phyloP scores from a whole-genome alignment of 2,329 filamentous ascomycete species.

The Penicillium sp. region DNA sequence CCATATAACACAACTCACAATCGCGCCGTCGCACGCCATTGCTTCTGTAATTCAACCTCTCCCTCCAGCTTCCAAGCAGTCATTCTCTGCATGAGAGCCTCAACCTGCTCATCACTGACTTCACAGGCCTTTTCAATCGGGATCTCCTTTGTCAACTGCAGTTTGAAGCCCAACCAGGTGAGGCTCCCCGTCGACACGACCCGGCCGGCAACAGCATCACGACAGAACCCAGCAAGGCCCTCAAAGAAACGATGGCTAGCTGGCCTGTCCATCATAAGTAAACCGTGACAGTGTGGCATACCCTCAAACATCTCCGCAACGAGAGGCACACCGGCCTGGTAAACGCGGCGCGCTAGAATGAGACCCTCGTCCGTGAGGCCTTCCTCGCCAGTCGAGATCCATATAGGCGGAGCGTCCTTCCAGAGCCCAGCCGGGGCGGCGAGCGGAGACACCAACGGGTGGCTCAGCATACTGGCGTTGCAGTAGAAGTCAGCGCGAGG shows the following conservation, averaged over 20 bases:
- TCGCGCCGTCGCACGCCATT: slow-evolving; percentile 34
- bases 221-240: slow-evolving; percentile 56
- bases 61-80: slow-evolving; percentile 34
- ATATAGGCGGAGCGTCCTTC: slow-evolving; percentile 43
- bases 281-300: slow-evolving; percentile 53
- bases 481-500: slow-evolving; percentile 45
- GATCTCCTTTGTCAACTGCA: slow-evolving; percentile 27
- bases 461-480: slow-evolving; percentile 37
- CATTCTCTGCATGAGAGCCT: slow-evolving; percentile 27
- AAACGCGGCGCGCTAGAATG: slow-evolving; percentile 41
- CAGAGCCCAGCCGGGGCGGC: slow-evolving; percentile 37
- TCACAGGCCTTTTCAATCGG: slow-evolving; percentile 34
- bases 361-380: slow-evolving; percentile 42
- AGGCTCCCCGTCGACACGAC: slow-evolving; percentile 31
- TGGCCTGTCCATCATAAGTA: slow-evolving; percentile 52
- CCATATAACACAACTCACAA: slow-evolving; percentile 20
- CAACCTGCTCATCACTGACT: slow-evolving; percentile 39
- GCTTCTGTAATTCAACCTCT: slow-evolving; percentile 34
- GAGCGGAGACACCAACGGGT: slow-evolving; percentile 45
- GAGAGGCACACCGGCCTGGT: slow-evolving; percentile 38
- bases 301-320: slow-evolving; percentile 45
- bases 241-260: slow-evolving; percentile 54
- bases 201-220: slow-evolving; percentile 31
- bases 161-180: slow-evolving; percentile 32
- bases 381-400: slow-evolving; percentile 44